phyloP scores from a whole-genome alignment of 768 basidiomycete species.

The Clathrus columnatus region DNA sequence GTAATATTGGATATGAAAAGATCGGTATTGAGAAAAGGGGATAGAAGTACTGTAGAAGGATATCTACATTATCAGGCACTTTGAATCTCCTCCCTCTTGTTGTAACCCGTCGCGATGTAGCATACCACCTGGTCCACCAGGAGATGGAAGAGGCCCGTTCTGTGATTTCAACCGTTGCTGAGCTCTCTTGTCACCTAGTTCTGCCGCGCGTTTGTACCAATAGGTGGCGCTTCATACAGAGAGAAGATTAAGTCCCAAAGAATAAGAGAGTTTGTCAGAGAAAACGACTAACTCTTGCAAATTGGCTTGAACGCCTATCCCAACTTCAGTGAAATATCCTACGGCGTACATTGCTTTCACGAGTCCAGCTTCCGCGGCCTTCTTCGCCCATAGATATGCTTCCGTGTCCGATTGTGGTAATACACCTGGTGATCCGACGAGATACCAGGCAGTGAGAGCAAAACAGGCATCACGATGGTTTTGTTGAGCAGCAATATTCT shows the following conservation, averaged over 20 bases:
- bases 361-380: conserved; percentile 85
- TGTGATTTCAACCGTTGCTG: conserved; percentile 65
- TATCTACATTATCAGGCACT: conserved; percentile 25
- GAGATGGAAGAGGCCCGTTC: conserved; percentile 43
- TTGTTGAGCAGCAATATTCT: conserved; percentile 98
- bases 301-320: conserved; percentile 70
- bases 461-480: conserved; percentile 96
- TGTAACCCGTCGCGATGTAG: conserved; percentile 47
- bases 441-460: conserved; percentile 97
- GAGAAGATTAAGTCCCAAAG: conserved; percentile 3
- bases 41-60: too few species aligned
- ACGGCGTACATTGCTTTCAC: conserved; percentile 97
- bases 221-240: conserved; percentile 43
- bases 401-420: conserved; percentile 98
- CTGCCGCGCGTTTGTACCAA: conserved; percentile 88
- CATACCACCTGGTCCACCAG: conserved; percentile 55
- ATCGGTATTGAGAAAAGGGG: too few species aligned
- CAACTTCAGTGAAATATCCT: conserved; percentile 95
- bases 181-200: conserved; percentile 90
- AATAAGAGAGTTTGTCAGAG: conserved; percentile 8
- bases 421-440: conserved; percentile 95
- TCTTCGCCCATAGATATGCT: conserved; percentile 95
- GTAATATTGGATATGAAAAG: too few species aligned
- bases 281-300: conserved; percentile 48
- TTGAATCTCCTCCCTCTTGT: conserved; percentile 29